Evolutionary conservation across 139 green algal genomes (phyloP).

Genomic region (Coelastrella sp.): DNA sequence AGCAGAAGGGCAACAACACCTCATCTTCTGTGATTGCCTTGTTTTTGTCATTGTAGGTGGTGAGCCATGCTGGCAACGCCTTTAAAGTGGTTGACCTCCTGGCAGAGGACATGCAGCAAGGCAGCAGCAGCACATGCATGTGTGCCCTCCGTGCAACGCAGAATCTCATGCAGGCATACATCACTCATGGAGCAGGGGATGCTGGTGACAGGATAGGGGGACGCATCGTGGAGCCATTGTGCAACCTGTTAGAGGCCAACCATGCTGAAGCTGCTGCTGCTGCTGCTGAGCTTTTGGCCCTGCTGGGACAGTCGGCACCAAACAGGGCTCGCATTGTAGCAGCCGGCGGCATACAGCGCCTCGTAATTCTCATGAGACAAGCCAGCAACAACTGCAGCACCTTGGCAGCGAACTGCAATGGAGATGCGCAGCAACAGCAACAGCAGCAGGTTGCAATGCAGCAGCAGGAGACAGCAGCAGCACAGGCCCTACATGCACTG

Average conservation of each 20-base stretch:
- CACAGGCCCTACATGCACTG: constrained; percentile 2
- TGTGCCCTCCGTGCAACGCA: constrained; percentile 36
- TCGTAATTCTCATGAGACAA: constrained; percentile 10
- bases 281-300: constrained; percentile 25
- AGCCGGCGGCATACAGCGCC: constrained; percentile 13
- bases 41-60: constrained; percentile 9
- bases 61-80: constrained; percentile 31
- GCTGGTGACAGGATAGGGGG: constrained; percentile 25
- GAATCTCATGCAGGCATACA: constrained; percentile 6
- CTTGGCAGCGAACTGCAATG: background rate
- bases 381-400: background rate
- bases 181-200: background rate
- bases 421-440: background rate
- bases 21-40: background rate
- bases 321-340: constrained; percentile 28
- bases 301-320: background rate
- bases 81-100: constrained; percentile 42
- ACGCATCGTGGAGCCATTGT: constrained; percentile 19
- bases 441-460: background rate
- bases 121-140: constrained; percentile 30
- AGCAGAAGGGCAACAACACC: background rate
- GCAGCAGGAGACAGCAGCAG: constrained; percentile 24
- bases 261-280: constrained; percentile 30
- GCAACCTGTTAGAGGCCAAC: constrained; percentile 12
- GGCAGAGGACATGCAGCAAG: constrained; percentile 35